These are phyloP conservation scores for Blastobotrys malaysiensis DNA, from an alignment of 1,139 yeast species.

Conservation along the genomic window DNA sequence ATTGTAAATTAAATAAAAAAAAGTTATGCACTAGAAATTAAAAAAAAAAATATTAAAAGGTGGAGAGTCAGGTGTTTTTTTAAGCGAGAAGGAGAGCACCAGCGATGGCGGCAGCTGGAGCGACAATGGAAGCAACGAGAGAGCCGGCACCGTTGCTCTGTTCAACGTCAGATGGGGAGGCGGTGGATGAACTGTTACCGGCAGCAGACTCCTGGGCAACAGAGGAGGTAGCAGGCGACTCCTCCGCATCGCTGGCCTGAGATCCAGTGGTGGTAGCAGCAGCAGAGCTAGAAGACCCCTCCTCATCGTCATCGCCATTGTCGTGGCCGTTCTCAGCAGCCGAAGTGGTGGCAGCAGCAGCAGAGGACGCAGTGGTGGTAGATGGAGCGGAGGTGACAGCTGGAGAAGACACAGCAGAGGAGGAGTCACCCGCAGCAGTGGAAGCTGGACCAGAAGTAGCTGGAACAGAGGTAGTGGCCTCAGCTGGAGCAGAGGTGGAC, in stretches of 20 bases:
- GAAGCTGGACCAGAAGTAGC: conserved; percentile 10
- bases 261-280: too few species aligned
- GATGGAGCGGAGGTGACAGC: conserved; percentile 6
- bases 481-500: conserved; percentile 9
- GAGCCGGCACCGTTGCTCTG: neutral
- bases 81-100: neutral
- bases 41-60: neutral
- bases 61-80: too few species aligned
- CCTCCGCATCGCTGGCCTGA: neutral
- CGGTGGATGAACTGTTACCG: neutral
- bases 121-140: neutral
- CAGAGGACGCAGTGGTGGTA: conserved; percentile 7
- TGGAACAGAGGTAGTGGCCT: conserved; percentile 7
- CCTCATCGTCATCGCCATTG: neutral
- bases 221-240: neutral
- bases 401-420: neutral
- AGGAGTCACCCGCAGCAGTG: neutral
- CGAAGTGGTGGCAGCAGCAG: conserved; percentile 3
- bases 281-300: neutral
- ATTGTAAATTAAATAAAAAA: neutral
- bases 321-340: neutral
- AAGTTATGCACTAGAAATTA: neutral
- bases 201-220: conserved; percentile 1
- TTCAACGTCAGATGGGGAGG: neutral
- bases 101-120: neutral